phyloP scores from a whole-genome alignment of 495 filamentous ascomycete genomes.

The Talaromyces ruber region DNA sequence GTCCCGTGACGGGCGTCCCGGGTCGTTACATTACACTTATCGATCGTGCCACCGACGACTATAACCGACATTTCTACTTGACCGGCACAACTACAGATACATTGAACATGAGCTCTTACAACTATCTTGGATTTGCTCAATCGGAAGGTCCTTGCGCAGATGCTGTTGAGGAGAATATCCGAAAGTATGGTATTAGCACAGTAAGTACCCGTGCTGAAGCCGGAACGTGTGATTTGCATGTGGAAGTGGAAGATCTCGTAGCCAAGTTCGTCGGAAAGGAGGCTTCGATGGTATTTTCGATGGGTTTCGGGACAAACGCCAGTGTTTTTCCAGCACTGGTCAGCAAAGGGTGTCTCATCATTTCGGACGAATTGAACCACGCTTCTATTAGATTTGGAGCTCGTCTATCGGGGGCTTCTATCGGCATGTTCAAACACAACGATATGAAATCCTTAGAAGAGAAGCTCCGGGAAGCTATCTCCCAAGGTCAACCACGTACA shows the following conservation, averaged over 20 bases:
- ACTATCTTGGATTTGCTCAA: slow-evolving; percentile 97
- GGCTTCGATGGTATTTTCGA: slow-evolving; percentile 92
- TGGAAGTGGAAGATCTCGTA: slow-evolving; percentile 82
- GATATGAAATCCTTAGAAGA: slow-evolving; percentile 82
- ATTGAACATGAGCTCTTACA: slow-evolving; percentile 97
- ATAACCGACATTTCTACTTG: slow-evolving; percentile 79
- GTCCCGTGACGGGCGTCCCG: slow-evolving; percentile 86
- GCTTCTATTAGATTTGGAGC: slow-evolving; percentile 93
- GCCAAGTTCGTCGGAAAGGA: slow-evolving; percentile 91
- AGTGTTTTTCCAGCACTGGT: slow-evolving; percentile 85
- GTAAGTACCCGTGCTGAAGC: slow-evolving; percentile 74
- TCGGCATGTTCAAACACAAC: slow-evolving; percentile 95
- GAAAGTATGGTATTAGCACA: slow-evolving; percentile 73
- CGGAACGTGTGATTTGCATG: slow-evolving; percentile 78
- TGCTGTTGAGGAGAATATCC: slow-evolving; percentile 75
- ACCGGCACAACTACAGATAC: slow-evolving; percentile 92
- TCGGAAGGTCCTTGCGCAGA: slow-evolving; percentile 96
- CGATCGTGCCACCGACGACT: slow-evolving; percentile 78
- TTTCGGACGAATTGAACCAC: slow-evolving; percentile 97
- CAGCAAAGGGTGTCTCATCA: slow-evolving; percentile 82
- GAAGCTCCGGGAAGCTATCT: slow-evolving; percentile 80
- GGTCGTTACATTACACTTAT: slow-evolving; percentile 88
- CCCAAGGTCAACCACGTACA: slow-evolving; percentile 91
- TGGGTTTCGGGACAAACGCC: slow-evolving; percentile 95
- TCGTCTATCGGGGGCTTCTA: slow-evolving; percentile 87